Conservation (phyloP, 2,329 filamentous ascomycete species). For the Neocatenulostroma microsporum region DNA sequence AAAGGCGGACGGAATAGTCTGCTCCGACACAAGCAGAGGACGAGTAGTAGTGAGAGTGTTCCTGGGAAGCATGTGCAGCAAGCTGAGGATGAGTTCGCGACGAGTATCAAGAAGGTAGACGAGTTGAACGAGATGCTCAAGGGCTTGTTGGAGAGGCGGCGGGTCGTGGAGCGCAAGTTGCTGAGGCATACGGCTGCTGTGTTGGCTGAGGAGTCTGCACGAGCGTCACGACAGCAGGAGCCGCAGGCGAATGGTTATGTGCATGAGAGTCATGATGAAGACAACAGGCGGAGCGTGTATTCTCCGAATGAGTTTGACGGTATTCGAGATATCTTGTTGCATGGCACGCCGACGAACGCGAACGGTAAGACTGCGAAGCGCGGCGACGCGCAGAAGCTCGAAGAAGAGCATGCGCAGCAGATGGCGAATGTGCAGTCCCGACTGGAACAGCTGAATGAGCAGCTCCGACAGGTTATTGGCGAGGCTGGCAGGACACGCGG, state of each 20-base stretch:
- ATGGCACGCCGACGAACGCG: constrained; percentile 15
- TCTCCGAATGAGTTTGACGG: constrained; percentile 49
- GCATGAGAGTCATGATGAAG: constrained; percentile 11
- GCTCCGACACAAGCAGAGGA: constrained; percentile 19
- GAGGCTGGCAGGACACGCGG: constrained; percentile 24
- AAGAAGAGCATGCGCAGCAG: constrained; percentile 24
- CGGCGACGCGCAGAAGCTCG: constrained; percentile 15
- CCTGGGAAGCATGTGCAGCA: constrained; percentile 37
- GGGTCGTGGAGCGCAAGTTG: constrained; percentile 66
- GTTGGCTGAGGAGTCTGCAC: constrained; percentile 62
- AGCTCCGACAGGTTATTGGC: constrained; percentile 24
- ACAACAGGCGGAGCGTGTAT: constrained; percentile 18
- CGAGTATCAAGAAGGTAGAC: constrained; percentile 74
- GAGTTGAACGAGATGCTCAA: constrained; percentile 75
- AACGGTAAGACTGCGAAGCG: constrained; percentile 12
- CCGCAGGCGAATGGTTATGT: constrained; percentile 7
- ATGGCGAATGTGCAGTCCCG: constrained; percentile 24
- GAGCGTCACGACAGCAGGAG: constrained; percentile 9
- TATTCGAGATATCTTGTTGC: constrained; percentile 27
- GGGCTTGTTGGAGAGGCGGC: constrained; percentile 66
- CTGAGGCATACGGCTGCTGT: constrained; percentile 89
- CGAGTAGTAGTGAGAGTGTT: constrained; percentile 38
- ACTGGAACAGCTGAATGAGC: constrained; percentile 26
- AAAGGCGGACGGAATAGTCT: constrained; percentile 48
- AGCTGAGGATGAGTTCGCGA: constrained; percentile 66